A percentile compares a stretch with the other conserved stretches of the same genome.
Evolutionary conservation across 1,284 basidiomycete genomes (phyloP).

Genomic region (Trametes polyzona): DNA sequence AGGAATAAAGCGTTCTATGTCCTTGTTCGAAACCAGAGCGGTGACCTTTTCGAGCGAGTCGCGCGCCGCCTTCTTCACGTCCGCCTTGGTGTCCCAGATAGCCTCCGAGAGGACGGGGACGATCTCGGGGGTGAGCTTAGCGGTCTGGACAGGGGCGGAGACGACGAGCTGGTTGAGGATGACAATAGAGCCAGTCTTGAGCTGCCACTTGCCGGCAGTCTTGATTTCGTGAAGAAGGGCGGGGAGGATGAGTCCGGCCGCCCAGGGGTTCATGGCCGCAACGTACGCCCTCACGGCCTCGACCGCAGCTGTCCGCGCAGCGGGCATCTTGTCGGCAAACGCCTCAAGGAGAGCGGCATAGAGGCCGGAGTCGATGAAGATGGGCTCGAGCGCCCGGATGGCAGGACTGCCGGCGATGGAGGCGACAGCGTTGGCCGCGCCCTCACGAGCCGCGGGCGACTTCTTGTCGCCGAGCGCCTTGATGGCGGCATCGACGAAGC

Average conservation of each 20-base stretch:
- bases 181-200: conserved; percentile 91
- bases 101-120: conserved; percentile 95
- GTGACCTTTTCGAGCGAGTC: conserved; percentile 93
- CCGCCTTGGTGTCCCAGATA: conserved; percentile 99
- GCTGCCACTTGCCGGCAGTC: conserved; percentile 98
- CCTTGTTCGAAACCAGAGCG: conserved; percentile 98
- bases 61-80: conserved; percentile 99
- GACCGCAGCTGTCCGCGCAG: conserved; percentile 83
- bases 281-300: conserved; percentile 84
- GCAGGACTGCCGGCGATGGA: conserved; percentile 81
- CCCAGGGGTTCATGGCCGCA: conserved; percentile 91
- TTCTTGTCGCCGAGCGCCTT: conserved; percentile 94
- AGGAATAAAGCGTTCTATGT: conserved; percentile 98
- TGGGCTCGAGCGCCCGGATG: conserved; percentile 87
- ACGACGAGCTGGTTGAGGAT: conserved; percentile 91
- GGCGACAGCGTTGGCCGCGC: conserved; percentile 74
- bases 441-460: conserved; percentile 84
- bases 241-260: conserved; percentile 83
- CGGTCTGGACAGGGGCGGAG: conserved; percentile 85
- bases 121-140: conserved; percentile 93
- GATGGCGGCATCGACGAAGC: conserved; percentile 80
- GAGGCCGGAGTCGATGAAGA: conserved; percentile 84
- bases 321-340: conserved; percentile 92
- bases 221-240: conserved; percentile 93
- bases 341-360: conserved; percentile 88